phyloP scores from a whole-genome alignment of 1,139 yeast species.

The Geotrichum restrictum region DNA sequence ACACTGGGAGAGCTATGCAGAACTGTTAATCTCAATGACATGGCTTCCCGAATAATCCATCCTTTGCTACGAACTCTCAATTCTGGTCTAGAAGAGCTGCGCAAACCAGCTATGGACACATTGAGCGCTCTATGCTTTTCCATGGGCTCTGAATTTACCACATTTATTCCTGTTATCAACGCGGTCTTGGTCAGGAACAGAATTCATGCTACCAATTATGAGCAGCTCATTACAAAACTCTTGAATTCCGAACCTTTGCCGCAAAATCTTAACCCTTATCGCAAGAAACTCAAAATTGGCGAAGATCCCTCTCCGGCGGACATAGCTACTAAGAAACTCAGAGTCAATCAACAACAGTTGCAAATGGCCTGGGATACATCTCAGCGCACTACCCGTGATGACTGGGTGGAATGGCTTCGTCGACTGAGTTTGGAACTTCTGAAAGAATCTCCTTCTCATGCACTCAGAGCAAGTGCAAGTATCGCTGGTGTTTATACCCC shows the following conservation, averaged over 20 bases:
- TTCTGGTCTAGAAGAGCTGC: conserved; percentile 56
- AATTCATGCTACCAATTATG: conserved; percentile 71
- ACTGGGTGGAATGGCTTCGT: conserved; percentile 97
- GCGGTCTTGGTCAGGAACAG: conserved; percentile 61
- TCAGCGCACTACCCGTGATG: conserved; percentile 84
- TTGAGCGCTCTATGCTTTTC: conserved; percentile 74
- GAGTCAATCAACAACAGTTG: conserved; percentile 71
- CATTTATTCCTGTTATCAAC: conserved; percentile 82
- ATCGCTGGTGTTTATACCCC: conserved; percentile 87
- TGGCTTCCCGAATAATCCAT: conserved; percentile 87
- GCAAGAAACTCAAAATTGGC: conserved; percentile 45
- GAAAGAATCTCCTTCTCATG: conserved; percentile 92
- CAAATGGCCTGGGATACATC: conserved; percentile 91
- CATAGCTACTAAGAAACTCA: conserved; percentile 69
- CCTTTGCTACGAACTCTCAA: conserved; percentile 70
- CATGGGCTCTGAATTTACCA: conserved; percentile 78
- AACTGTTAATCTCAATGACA: conserved; percentile 70
- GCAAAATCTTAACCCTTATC: conserved; percentile 59
- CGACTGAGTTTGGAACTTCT: conserved; percentile 78
- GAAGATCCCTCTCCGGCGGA: conserved; percentile 61
- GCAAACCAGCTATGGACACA: conserved; percentile 68
- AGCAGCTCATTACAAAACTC: conserved; percentile 72
- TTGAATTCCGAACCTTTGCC: conserved; percentile 89
- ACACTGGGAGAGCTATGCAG: conserved; percentile 79
- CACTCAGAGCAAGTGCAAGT: conserved; percentile 88